Evolutionary conservation across 129 eudicot species (phyloP).

Genomic region (Saussurea involucrata): DNA sequence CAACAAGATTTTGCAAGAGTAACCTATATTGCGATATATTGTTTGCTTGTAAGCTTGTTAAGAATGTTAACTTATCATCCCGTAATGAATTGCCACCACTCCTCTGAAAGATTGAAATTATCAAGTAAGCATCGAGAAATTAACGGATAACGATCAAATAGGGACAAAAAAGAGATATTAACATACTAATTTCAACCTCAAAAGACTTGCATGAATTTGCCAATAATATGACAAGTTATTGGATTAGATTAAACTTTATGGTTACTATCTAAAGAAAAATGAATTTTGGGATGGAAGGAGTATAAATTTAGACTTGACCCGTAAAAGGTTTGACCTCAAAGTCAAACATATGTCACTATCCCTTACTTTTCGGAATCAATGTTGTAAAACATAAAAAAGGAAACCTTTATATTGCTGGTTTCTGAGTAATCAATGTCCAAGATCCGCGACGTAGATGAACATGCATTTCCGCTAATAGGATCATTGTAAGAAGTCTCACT

Average conservation of each 20-base stretch:
- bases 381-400: background rate
- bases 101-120: conserved; percentile 40
- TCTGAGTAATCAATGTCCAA: conserved; percentile 53
- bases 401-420: conserved; percentile 41
- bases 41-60: conserved; percentile 50
- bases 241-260: background rate
- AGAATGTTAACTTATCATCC: conserved; percentile 31
- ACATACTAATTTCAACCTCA: background rate
- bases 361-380: background rate
- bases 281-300: background rate
- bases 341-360: background rate
- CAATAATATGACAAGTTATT: background rate
- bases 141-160: background rate
- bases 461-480: conserved; percentile 30
- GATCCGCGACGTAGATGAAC: conserved; percentile 39
- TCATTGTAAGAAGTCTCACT: conserved; percentile 41
- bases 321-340: conserved; percentile 16
- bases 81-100: conserved; percentile 28
- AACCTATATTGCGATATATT: conserved; percentile 54
- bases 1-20: conserved; percentile 65
- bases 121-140: background rate
- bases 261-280: background rate
- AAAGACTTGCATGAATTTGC: background rate
- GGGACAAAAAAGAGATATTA: background rate
- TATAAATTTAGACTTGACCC: background rate